phyloP scores from a whole-genome alignment of 371 early-diverging fungal genomes.

The Sporodiniella umbellata region DNA sequence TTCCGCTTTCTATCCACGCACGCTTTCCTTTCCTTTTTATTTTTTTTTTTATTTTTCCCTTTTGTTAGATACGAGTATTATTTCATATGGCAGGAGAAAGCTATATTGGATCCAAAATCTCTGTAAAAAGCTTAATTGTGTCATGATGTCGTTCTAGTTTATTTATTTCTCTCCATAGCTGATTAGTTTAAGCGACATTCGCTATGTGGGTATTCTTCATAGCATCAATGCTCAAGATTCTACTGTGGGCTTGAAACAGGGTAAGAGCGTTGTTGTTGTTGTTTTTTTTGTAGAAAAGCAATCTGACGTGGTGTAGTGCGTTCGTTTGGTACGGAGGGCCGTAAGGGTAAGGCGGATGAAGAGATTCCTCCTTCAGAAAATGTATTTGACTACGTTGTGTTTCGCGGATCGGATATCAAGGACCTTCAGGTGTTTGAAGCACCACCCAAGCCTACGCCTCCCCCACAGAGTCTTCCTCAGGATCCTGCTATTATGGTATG shows the following conservation, averaged over 20 bases:
- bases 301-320: constrained; percentile 50
- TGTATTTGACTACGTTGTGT: constrained; percentile 88
- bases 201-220: constrained; percentile 89
- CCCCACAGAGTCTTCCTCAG: constrained; percentile 65
- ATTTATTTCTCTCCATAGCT: constrained; percentile 34
- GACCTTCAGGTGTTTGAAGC: constrained; percentile 85
- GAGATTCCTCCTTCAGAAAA: constrained; percentile 83
- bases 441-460: constrained; percentile 54
- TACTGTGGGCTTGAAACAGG: constrained; percentile 88
- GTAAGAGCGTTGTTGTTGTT: constrained; percentile 35
- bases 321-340: constrained; percentile 85
- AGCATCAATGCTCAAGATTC: constrained; percentile 86
- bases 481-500: constrained; percentile 77
- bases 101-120: constrained; percentile 75
- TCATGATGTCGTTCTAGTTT: constrained; percentile 12
- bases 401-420: constrained; percentile 91
- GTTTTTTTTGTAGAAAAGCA: neutral
- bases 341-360: constrained; percentile 72
- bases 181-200: constrained; percentile 87
- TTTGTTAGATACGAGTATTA: neutral
- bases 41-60: neutral
- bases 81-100: constrained; percentile 57
- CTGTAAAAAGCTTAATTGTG: too few relatives aligned
- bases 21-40: neutral
- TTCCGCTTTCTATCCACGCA: neutral